phyloP scores from a whole-genome alignment of 768 basidiomycete species.

The Boletus subcaerulescens region DNA sequence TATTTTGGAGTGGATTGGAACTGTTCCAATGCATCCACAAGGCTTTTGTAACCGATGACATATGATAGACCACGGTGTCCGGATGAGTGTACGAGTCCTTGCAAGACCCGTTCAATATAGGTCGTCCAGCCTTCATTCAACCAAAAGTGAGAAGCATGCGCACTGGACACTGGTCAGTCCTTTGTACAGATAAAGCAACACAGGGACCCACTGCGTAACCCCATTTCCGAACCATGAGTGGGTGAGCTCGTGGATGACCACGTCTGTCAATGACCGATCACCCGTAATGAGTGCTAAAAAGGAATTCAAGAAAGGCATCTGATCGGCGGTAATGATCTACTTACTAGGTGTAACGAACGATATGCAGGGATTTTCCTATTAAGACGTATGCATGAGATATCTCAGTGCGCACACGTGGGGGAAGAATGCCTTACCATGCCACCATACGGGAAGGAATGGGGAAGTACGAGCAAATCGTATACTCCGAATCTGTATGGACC shows the following conservation, averaged over 20 bases:
- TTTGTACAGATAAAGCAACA: neutral
- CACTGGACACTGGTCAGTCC: slow-evolving; percentile 34
- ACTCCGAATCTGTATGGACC: slow-evolving; percentile 80
- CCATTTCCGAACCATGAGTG: slow-evolving; percentile 96
- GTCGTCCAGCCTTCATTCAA: slow-evolving; percentile 95
- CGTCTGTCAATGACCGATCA: slow-evolving; percentile 83
- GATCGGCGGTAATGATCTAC: slow-evolving; percentile 12
- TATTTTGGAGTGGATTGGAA: slow-evolving; percentile 62
- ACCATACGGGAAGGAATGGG: slow-evolving; percentile 91
- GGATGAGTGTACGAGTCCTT: slow-evolving; percentile 64
- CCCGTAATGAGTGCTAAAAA: slow-evolving; percentile 73
- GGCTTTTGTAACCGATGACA: slow-evolving; percentile 67
- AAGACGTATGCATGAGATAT: neutral
- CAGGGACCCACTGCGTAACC: slow-evolving; percentile 52
- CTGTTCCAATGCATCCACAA: slow-evolving; percentile 66
- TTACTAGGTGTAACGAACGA: slow-evolving; percentile 86
- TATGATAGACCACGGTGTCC: slow-evolving; percentile 79
- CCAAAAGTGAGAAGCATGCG: slow-evolving; percentile 80
- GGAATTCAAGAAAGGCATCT: neutral
- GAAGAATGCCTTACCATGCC: slow-evolving; percentile 56
- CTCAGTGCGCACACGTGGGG: neutral
- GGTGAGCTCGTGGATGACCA: slow-evolving; percentile 82
- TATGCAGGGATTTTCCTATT: slow-evolving; percentile 84
- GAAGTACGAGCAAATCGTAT: slow-evolving; percentile 86
- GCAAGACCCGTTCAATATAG: slow-evolving; percentile 84